Percentiles rank a stretch among this genome's conserved stretches.
Evolutionary conservation across 2,329 filamentous ascomycete genomes (phyloP).

Genomic region (Davidsoniella neocaledoniae): DNA sequence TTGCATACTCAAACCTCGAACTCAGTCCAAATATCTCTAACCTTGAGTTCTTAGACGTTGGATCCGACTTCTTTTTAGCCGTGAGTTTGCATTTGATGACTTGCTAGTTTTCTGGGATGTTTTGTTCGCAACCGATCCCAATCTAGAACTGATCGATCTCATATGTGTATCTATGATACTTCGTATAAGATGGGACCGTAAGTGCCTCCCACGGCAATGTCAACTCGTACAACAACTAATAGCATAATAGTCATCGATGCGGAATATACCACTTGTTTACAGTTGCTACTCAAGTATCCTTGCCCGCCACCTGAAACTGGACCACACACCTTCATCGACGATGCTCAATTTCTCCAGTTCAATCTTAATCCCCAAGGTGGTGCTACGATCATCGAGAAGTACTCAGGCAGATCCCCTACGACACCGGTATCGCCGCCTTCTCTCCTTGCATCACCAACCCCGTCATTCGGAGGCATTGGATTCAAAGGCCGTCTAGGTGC

Average conservation of each 20-base stretch:
- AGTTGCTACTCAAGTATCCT: constrained; percentile 71
- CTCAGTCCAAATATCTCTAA: neutral
- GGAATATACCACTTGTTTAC: constrained; percentile 74
- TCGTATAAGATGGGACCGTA: constrained; percentile 76
- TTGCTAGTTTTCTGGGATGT: constrained; percentile 78
- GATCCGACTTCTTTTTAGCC: constrained; percentile 81
- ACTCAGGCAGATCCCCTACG: constrained; percentile 40
- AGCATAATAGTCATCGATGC: constrained; percentile 52
- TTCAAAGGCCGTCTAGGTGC: constrained; percentile 12
- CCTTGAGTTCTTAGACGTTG: constrained; percentile 45
- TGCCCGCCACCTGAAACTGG: constrained; percentile 42
- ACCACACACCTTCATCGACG: constrained; percentile 67
- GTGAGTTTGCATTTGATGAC: constrained; percentile 82
- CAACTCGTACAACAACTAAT: constrained; percentile 13
- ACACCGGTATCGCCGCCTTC: constrained; percentile 15
- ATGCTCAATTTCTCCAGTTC: constrained; percentile 58
- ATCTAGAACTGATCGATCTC: constrained; percentile 65
- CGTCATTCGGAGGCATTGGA: constrained; percentile 24
- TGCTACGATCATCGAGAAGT: constrained; percentile 50
- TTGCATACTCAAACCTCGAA: neutral
- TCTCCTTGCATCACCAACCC: constrained; percentile 18
- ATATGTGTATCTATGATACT: constrained; percentile 92
- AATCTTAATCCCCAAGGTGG: constrained; percentile 48
- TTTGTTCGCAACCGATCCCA: constrained; percentile 72
- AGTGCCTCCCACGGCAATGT: constrained; percentile 20